These are phyloP conservation scores for Fusarium palustre DNA, from an alignment of 2,329 filamentous ascomycete genomes.

Conservation along the genomic window DNA sequence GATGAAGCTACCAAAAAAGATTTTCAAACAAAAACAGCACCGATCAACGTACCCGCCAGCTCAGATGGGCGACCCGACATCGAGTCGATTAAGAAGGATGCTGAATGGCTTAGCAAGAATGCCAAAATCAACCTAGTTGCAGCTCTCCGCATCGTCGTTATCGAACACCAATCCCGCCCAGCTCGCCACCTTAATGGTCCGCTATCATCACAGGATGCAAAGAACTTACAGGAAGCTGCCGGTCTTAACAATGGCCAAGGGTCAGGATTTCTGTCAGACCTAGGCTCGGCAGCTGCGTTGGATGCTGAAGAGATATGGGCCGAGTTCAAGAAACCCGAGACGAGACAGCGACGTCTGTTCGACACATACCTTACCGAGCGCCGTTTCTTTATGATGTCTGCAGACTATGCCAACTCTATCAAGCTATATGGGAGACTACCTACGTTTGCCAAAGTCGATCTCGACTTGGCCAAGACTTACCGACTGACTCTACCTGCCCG, in stretches of 20 bases:
- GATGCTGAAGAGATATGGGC: constrained; percentile 67
- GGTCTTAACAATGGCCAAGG: constrained; percentile 71
- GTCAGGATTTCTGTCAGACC: constrained; percentile 66
- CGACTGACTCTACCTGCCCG: constrained; percentile 46
- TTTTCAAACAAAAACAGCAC: constrained; percentile 87
- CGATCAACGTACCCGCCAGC: constrained; percentile 82
- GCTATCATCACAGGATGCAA: constrained; percentile 81
- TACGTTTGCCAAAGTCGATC: constrained; percentile 47
- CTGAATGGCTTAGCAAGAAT: constrained; percentile 85
- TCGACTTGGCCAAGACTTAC: constrained; percentile 49
- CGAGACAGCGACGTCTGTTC: constrained; percentile 75
- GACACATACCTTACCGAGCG: constrained; percentile 78
- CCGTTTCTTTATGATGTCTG: constrained; percentile 73
- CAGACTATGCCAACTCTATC: constrained; percentile 66
- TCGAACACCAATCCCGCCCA: constrained; percentile 88
- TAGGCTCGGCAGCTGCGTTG: constrained; percentile 59
- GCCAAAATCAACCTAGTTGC: constrained; percentile 82
- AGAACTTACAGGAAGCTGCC: constrained; percentile 79
- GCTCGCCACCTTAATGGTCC: constrained; percentile 76
- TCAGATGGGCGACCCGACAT: constrained; percentile 77
- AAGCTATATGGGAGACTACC: constrained; percentile 57
- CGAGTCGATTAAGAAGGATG: constrained; percentile 84
- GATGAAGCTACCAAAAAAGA: constrained; percentile 73
- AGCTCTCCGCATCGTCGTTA: constrained; percentile 80
- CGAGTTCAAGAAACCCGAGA: constrained; percentile 71